Base-by-base conservation (phyloP, 345 rosid species). In the Citrus mangshanensis region DNA sequence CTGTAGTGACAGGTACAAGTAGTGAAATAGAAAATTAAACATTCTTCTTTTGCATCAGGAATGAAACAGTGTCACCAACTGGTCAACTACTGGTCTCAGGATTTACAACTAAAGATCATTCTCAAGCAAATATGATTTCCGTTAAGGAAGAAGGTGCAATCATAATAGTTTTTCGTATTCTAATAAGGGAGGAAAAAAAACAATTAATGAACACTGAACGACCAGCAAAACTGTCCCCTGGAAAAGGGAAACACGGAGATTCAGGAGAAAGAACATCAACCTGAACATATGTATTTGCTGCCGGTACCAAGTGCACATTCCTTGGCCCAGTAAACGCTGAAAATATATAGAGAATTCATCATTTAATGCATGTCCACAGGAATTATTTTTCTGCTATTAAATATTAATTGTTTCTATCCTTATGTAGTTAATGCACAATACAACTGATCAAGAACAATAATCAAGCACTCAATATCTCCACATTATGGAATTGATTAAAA, bases 201-300 rank as follows among this genome's bases (percentile, higher is more conserved):
- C 28, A 32, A 49, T 4, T 51, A 34, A 34, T 30, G 28, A 10
- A 51, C 3, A 34, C 13, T 34, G n/a, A 8, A 16, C 22, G 7
- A 38, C 3, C 19, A 34, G 42, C 54, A 9, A 32, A 64, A 54
- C 49, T 59, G 51, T 25, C 24, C 27, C n/a, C 55, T 66, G 55
- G 69, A 70, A 79, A 60, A 51, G 79, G 30, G 61, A 73, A 7
- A 60, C 25, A 72, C 14, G 38, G 79, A 28, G 68, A n/a, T 67
- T 56, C 6, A 28, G 7, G 69, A 75, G 70, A n/a, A 61, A 74
- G 77, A 22, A 55, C 9, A 75, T 58, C 49, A 78, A 95, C 98
- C 98, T 91, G 95, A 85, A 95, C 87, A 75, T 95, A 95, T 79
- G 86, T 84, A 80, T 92, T 90, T 42, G 98, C 97, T 77, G 95